Evolutionary conservation across 23 red algal genomes (phyloP).

Genomic region (Gracilariopsis chorda): DNA sequence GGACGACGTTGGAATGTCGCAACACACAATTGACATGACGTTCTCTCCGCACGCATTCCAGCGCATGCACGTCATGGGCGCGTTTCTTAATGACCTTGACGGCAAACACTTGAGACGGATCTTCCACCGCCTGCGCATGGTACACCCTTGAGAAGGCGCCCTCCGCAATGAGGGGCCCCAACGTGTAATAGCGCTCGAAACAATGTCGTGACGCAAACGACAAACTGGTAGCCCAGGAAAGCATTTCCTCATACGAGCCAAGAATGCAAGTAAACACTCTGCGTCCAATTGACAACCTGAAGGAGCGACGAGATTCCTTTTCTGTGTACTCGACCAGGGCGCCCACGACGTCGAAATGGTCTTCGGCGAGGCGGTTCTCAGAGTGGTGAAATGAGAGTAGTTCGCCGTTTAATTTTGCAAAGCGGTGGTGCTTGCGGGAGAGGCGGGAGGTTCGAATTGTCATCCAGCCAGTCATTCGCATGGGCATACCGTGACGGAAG

Average conservation of each 20-base stretch:
- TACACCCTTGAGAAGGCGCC: constrained; percentile 51
- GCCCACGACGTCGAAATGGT: constrained; percentile 26
- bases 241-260: constrained; percentile 3
- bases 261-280: background rate
- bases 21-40: constrained; percentile 59
- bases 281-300: background rate
- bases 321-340: constrained; percentile 30
- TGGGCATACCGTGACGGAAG: constrained; percentile 19
- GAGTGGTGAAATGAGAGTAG: constrained; percentile 50
- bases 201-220: constrained; percentile 11
- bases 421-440: constrained; percentile 21
- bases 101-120: constrained; percentile 9
- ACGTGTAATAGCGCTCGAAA: constrained; percentile 24
- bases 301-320: background rate
- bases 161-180: constrained; percentile 36
- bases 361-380: constrained; percentile 39
- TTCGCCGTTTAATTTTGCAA: constrained; percentile 58
- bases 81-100: constrained; percentile 65
- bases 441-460: background rate
- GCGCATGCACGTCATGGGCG: constrained; percentile 11
- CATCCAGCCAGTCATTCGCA: constrained; percentile 62
- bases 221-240: constrained; percentile 14
- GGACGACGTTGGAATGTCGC: constrained; percentile 47
- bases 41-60: constrained; percentile 47
- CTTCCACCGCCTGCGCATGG: constrained; percentile 12